A percentile compares a stretch with the other conserved stretches of the same genome.
These are phyloP conservation scores for Nadsonia fulvescens DNA, from an alignment of 805 yeast genomes.

Conservation along the genomic window DNA sequence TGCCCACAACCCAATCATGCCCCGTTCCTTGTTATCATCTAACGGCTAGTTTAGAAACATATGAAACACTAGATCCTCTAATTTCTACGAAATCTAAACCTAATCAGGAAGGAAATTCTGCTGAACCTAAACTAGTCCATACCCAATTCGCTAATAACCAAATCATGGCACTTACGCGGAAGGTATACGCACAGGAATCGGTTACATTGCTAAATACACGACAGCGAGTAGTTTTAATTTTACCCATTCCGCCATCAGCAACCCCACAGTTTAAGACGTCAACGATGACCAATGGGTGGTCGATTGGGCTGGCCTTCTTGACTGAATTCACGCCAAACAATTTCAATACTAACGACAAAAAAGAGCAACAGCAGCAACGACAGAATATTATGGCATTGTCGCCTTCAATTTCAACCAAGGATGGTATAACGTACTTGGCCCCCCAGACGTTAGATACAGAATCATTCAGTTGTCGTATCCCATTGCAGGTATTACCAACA, in stretches of 20 bases:
- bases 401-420: slow-evolving; percentile 21
- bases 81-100: slow-evolving; percentile 13
- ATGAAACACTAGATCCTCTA: slow-evolving; percentile 16
- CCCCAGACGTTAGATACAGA: slow-evolving; percentile 10
- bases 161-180: slow-evolving; percentile 8
- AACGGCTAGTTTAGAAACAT: slow-evolving; percentile 22
- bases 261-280: slow-evolving; percentile 19
- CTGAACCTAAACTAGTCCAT: slow-evolving; percentile 8
- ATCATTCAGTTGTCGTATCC: slow-evolving; percentile 25
- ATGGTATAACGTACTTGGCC: slow-evolving; percentile 7
- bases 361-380: slow-evolving; percentile 1
- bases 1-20: too few species aligned
- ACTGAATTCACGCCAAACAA: slow-evolving; percentile 8
- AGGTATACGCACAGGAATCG: slow-evolving; percentile 2
- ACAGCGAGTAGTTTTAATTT: slow-evolving; percentile 13
- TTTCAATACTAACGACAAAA: slow-evolving; percentile 1
- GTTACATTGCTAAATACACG: slow-evolving; percentile 14
- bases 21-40: slow-evolving; percentile 21
- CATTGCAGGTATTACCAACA: slow-evolving; percentile 28
- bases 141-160: slow-evolving; percentile 10
- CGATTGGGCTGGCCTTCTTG: slow-evolving; percentile 16
- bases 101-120: slow-evolving; percentile 8
- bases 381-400: slow-evolving; percentile 10
- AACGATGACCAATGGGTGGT: slow-evolving; percentile 16
- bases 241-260: slow-evolving; percentile 19